Conservation (phyloP, 768 basidiomycete genomes). For the Myochromella boudieri region DNA sequence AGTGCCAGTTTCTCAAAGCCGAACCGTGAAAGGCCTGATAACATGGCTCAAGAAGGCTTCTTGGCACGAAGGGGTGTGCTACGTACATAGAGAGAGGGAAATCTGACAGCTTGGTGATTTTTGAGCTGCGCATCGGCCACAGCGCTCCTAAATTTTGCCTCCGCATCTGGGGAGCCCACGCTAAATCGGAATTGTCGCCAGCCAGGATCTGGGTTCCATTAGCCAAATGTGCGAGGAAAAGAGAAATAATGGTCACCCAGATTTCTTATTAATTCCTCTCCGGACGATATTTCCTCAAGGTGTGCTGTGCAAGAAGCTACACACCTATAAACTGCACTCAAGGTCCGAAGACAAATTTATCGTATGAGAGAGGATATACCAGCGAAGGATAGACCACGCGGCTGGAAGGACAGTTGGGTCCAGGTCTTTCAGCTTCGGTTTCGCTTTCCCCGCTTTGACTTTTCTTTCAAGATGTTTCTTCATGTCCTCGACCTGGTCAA, state of each 20-base stretch:
- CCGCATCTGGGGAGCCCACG: conserved; percentile 71
- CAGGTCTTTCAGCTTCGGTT: conserved; percentile 54
- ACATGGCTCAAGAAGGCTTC: not conserved
- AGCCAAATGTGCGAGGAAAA: not conserved
- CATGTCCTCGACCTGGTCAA: conserved; percentile 51
- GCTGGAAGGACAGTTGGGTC: conserved; percentile 49
- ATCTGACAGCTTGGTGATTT: conserved; percentile 40
- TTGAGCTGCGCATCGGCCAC: conserved; percentile 36
- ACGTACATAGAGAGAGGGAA: conserved; percentile 47
- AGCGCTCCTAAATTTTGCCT: conserved; percentile 58
- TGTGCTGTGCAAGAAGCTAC: conserved; percentile 74
- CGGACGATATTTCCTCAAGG: conserved; percentile 58
- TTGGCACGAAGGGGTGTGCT: not conserved
- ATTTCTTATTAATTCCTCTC: conserved; percentile 53
- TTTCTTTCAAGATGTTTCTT: conserved; percentile 57
- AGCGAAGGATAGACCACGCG: conserved; percentile 66
- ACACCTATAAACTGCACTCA: conserved; percentile 49
- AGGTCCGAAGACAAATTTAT: not conserved
- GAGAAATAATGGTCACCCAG: conserved; percentile 38
- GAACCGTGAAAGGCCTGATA: conserved; percentile 70
- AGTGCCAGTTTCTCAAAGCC: conserved; percentile 67
- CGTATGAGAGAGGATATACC: conserved; percentile 34
- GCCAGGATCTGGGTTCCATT: conserved; percentile 30
- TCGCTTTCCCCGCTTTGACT: conserved; percentile 47
- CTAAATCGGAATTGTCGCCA: conserved; percentile 72